Conservation (phyloP, 805 yeast species). For the Wickerhamomyces hampshirensis region DNA sequence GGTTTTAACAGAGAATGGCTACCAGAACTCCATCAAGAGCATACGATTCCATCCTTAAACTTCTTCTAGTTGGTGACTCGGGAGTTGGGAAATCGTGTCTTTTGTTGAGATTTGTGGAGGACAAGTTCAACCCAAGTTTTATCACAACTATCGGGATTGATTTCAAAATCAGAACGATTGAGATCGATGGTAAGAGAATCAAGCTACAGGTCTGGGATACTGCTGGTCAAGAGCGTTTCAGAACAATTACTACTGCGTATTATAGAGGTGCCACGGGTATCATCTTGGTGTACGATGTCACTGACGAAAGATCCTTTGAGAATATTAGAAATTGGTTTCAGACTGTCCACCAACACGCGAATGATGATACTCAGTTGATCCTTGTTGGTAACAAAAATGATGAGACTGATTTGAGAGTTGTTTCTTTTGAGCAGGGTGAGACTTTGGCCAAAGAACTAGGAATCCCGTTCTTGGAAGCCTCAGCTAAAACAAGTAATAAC, state of each 20-base stretch:
- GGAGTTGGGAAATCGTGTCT: conserved; percentile 90
- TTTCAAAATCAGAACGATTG: conserved; percentile 94
- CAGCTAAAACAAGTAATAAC: conserved; percentile 89
- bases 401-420: conserved; percentile 81
- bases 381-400: conserved; percentile 96
- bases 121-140: conserved; percentile 93
- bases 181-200: conserved; percentile 86
- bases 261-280: conserved; percentile 90
- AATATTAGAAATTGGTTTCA: conserved; percentile 93
- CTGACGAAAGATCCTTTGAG: conserved; percentile 87
- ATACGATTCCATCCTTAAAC: conserved; percentile 87
- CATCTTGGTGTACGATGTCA: conserved; percentile 76
- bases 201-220: conserved; percentile 97
- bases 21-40: conserved; percentile 65
- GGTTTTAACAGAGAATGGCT: conserved; percentile 32
- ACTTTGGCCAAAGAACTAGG: conserved; percentile 80
- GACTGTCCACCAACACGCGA: conserved; percentile 94
- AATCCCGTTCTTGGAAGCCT: conserved; percentile 90
- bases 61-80: conserved; percentile 90
- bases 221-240: conserved; percentile 95
- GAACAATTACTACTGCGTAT: conserved; percentile 91
- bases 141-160: conserved; percentile 98
- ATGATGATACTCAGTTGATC: conserved; percentile 90
- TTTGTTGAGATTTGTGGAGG: conserved; percentile 88
- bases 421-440: conserved; percentile 86